Base-by-base conservation (phyloP, 2,329 filamentous ascomycete genomes). In the Orbilia javanica region DNA sequence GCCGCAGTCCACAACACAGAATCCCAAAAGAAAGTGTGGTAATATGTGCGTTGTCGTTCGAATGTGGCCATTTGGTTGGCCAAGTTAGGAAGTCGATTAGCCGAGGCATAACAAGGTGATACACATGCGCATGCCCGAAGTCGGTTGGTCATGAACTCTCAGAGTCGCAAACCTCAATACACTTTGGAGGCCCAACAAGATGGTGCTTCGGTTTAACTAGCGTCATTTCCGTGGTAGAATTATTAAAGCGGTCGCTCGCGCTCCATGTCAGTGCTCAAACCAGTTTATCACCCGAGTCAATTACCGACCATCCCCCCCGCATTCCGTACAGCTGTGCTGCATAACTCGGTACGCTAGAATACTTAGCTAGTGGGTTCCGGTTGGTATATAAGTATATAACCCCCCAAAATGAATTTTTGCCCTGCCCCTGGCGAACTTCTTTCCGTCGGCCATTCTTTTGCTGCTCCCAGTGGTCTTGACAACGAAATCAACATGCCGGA, bases 371-470 rank as follows among this genome's bases (percentile, higher is more conserved):
- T n/a, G 15, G 29, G 27, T 11, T 64, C 5, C 39, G n/a, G 11
- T 22, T 46, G 18, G 15, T 64, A 60, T 60, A 57, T 42, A 60
- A 60, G 31, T 34, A 34, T n/a, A 60, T 6, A 42, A 13, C 36
- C 50, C 34, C 48, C 70, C 53, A 36, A n/a, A 71, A 78, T 78
- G 74, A 46, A 67, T 31, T 34, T 68, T 15, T 72, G 67, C 52
- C 67, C 71, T 62, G 74, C 74, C 29, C 67, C 71, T 62, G 74
- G 74, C 67, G 74, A 78, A 42, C 68, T 66, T 27, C 74, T 78
- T 25, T 78, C 74, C 62, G 68, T 78, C 44, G 74, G 74, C 55
- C 74, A 78, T 39, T 78, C 74, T 46, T 78, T 67, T 22, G 74
- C 74, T 55, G 74, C 52, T 27, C 63, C 63, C 15, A 72, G 50